These are phyloP conservation scores for Alloteropsis semialata DNA, from an alignment of 176 grass and related monocot species.

Conservation along the genomic window DNA sequence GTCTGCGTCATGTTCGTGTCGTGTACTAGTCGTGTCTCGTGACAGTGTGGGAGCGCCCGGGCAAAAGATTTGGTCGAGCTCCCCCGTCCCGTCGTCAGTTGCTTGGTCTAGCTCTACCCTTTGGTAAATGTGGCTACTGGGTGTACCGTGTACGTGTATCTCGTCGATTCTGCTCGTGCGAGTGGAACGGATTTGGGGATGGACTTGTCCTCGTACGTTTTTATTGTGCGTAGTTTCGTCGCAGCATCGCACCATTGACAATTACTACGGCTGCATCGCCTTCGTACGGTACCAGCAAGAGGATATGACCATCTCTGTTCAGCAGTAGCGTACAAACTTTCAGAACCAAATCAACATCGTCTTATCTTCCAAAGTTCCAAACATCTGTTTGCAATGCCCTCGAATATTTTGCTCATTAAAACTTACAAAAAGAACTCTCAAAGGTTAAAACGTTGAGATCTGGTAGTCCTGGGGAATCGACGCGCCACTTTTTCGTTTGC, in stretches of 20 bases:
- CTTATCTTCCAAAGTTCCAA: background rate
- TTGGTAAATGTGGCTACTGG: background rate
- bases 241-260: no score
- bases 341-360: background rate
- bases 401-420: background rate
- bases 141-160: background rate
- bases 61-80: conserved; percentile 30
- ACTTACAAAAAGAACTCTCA: no score
- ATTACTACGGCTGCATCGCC: background rate
- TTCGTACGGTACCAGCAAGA: background rate
- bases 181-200: background rate
- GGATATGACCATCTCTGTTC: background rate
- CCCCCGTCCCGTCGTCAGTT: conserved; percentile 38
- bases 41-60: conserved; percentile 56
- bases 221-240: background rate
- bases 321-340: background rate
- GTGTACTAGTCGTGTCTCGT: background rate
- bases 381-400: background rate
- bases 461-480: background rate
- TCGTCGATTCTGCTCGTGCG: background rate
- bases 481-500: no score
- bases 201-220: background rate
- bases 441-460: background rate
- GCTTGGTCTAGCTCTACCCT: background rate
- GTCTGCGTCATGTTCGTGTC: background rate